Base-by-base conservation (phyloP, 2,329 filamentous ascomycete species). In the Cladosporium sp. region DNA sequence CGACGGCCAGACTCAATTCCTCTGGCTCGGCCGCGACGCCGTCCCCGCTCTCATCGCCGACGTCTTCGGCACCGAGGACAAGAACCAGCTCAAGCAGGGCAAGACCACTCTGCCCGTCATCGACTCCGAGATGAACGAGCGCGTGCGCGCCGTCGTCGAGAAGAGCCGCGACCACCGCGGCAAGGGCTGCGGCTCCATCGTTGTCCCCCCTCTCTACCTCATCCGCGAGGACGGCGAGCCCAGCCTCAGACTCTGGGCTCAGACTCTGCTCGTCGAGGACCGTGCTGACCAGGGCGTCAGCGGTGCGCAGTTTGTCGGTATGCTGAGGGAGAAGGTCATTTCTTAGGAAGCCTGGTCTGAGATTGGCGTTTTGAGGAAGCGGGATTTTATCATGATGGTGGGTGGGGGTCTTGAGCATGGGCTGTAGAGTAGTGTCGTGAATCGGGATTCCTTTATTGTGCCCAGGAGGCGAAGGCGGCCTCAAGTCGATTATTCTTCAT, bases 191-290 rank as follows among this genome's bases (percentile, higher is more conserved):
- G 93, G 93, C 56, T 95, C 89, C 70, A 95, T 97, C 58, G 82
- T 85, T n/a, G 83, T 95, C 55, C 93, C 93, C 43, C 89, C 95
- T 64, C 76, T 99, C 51, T 99, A 97, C 68, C 80, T 97, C 61
- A 87, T 97, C 55, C 84, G 91, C 62, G 92, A 97, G 70, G 93
- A 97, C 64, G 93, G 93, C 47, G 93, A 99, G 73, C 93, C 93
- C 27, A 92, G 88, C 63, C 75, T 99, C 68, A 91, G 95, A 72
- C 76, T 97, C 56, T 99, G 93, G 93, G 93, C 93, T 39, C 92
- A 96, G 77, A 96, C 93, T 38, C 77, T 97, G 70, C 75, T 99
- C 62, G 86, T 99, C 41, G 93, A 99, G 71, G 93, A 99, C 71
- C 80, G 92, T 58, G 89, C 92, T 50, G 93, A 99, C 68, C 90